Percentiles rank a stretch among this genome's conserved stretches.
phyloP scores from a whole-genome alignment of 768 basidiomycete species.

The Trametes villosa region DNA sequence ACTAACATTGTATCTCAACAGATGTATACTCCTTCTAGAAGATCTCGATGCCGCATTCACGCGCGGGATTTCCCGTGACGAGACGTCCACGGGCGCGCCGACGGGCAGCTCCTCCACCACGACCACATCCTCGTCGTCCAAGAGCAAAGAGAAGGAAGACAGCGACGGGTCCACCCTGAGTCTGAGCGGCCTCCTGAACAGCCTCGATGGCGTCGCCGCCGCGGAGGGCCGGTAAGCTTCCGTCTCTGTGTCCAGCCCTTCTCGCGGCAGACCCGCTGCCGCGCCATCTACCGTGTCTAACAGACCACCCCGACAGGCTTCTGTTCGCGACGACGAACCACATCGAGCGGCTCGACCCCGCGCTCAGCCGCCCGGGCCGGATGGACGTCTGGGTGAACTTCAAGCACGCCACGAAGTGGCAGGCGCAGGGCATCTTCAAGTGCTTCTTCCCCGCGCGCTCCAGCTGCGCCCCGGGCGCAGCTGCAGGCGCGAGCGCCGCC shows the following conservation, averaged over 20 bases:
- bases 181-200: slow-evolving; percentile 84
- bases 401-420: slow-evolving; percentile 89
- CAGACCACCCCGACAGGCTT: slow-evolving; percentile 49
- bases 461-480: slow-evolving; percentile 30
- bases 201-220: slow-evolving; percentile 83
- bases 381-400: slow-evolving; percentile 96
- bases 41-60: slow-evolving; percentile 94
- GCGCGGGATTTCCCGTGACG: slow-evolving; percentile 82
- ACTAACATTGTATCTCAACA: slow-evolving; percentile 35
- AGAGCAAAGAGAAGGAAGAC: slow-evolving; percentile 42
- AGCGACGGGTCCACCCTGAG: slow-evolving; percentile 83
- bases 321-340: slow-evolving; percentile 94
- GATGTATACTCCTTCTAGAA: slow-evolving; percentile 92
- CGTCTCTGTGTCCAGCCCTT: neutral
- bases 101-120: slow-evolving; percentile 47
- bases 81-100: slow-evolving; percentile 76
- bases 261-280: neutral
- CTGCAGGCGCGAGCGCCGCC: slow-evolving; percentile 19
- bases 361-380: slow-evolving; percentile 84
- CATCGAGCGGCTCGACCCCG: slow-evolving; percentile 90
- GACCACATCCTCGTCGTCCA: slow-evolving; percentile 42
- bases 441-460: slow-evolving; percentile 86
- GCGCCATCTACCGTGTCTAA: slow-evolving; percentile 7
- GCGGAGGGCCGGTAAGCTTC: slow-evolving; percentile 79
- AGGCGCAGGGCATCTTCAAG: slow-evolving; percentile 91